A percentile compares a stretch with the other conserved stretches of the same genome.
Evolutionary conservation across 176 grass and related monocot species (phyloP).

Genomic region (Aegilops tauschii): DNA sequence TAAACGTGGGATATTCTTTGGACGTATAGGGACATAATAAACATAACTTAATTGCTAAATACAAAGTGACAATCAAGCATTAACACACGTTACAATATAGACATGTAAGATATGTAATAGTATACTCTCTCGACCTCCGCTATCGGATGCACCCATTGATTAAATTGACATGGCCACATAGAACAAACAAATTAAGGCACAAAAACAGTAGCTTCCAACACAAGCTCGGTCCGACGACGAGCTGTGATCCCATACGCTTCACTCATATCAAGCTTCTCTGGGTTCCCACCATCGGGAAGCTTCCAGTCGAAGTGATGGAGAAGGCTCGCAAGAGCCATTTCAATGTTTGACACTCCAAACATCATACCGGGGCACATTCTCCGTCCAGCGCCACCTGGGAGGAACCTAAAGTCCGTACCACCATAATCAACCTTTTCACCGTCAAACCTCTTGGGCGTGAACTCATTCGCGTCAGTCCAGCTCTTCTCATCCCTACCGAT

Average conservation of each 20-base stretch:
- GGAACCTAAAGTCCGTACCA: conserved; percentile 19
- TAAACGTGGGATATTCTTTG: too few relatives aligned
- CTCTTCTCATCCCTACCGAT: conserved; percentile 36
- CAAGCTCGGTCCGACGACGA: neutral
- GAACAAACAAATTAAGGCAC: neutral
- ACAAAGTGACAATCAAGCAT: too few relatives aligned
- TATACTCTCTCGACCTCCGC: too few relatives aligned
- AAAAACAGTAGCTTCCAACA: neutral
- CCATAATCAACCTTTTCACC: neutral
- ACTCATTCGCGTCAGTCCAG: conserved; percentile 38
- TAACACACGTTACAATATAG: too few relatives aligned
- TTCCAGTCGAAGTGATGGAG: conserved; percentile 42
- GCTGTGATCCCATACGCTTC: conserved; percentile 26
- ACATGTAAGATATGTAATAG: too few relatives aligned
- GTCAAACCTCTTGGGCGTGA: conserved; percentile 35
- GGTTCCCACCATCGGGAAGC: neutral
- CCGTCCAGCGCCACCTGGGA: conserved; percentile 23
- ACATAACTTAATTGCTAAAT: too few relatives aligned
- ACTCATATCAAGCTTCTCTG: neutral
- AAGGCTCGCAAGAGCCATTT: conserved; percentile 22
- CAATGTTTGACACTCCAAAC: conserved; percentile 26
- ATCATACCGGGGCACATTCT: conserved; percentile 39
- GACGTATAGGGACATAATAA: too few relatives aligned
- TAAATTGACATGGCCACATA: too few relatives aligned
- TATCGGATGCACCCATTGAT: too few relatives aligned